phyloP scores from a whole-genome alignment of 2,329 filamentous ascomycete species.

The Xylaria sp. region DNA sequence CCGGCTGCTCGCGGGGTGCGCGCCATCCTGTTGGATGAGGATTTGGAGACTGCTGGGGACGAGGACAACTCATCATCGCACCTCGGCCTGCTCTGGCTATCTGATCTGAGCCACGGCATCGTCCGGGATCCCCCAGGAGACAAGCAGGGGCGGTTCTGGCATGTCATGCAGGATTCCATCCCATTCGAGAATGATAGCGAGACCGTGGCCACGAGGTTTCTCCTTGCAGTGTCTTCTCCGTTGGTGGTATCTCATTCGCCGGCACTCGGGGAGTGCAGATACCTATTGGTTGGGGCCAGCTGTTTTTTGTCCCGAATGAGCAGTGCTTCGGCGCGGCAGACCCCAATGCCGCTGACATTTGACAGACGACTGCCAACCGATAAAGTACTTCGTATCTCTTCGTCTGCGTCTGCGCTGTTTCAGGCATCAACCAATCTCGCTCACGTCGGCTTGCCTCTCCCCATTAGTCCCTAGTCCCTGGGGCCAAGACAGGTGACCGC shows the following conservation, averaged over 20 bases:
- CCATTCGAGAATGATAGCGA: constrained; percentile 15
- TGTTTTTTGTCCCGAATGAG: constrained; percentile 2
- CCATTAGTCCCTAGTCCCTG: not conserved
- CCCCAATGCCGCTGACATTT: constrained; percentile 4
- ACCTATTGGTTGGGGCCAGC: constrained; percentile 2
- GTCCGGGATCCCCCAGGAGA: constrained; percentile 16
- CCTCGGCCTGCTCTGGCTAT: constrained; percentile 22
- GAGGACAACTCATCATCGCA: constrained; percentile 29
- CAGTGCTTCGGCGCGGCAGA: not conserved
- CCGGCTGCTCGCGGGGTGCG: constrained; percentile 25
- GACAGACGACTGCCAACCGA: constrained; percentile 6
- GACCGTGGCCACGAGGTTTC: constrained; percentile 20
- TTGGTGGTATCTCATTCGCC: constrained; percentile 11
- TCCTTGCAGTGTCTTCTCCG: constrained; percentile 18
- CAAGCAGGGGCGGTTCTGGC: constrained; percentile 9
- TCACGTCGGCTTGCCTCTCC: not conserved
- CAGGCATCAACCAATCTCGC: constrained; percentile 14
- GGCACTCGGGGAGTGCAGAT: not conserved
- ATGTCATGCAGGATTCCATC: constrained; percentile 15
- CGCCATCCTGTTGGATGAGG: constrained; percentile 27
- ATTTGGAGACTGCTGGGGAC: constrained; percentile 21
- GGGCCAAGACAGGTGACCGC: not conserved
- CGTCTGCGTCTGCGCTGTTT: constrained; percentile 1
- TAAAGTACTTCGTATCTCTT: not conserved
- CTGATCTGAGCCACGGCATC: constrained; percentile 14